These are phyloP conservation scores for Trichophyton verrucosum DNA, from an alignment of 2,329 filamentous ascomycete genomes.

Conservation along the genomic window DNA sequence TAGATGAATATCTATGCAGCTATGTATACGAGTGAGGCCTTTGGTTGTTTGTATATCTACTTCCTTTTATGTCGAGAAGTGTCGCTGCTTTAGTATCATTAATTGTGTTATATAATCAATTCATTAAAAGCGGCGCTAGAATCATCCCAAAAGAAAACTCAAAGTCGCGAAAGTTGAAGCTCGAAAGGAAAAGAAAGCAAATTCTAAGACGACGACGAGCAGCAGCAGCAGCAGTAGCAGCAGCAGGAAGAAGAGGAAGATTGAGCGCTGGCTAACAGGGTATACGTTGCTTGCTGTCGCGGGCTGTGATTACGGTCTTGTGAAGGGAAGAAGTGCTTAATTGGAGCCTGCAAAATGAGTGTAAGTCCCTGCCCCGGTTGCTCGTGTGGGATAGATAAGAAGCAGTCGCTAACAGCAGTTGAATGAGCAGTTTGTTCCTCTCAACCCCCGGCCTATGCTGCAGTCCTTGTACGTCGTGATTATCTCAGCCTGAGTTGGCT, in stretches of 20 bases:
- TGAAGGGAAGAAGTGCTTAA: not conserved
- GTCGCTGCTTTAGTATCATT: not conserved
- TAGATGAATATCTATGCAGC: not conserved
- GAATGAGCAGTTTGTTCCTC: constrained; percentile 58
- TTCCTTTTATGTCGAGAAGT: not conserved
- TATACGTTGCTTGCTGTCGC: not conserved
- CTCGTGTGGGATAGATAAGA: not conserved
- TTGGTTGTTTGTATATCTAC: not conserved
- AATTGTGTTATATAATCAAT: not conserved
- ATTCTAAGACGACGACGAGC: not conserved
- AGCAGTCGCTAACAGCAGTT: not conserved
- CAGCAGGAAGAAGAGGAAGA: not conserved
- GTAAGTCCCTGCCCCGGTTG: not conserved
- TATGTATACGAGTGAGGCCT: not conserved
- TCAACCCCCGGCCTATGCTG: constrained; percentile 95
- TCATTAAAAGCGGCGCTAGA: not conserved
- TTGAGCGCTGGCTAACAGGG: not conserved
- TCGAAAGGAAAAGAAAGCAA: not conserved
- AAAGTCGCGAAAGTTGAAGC: constrained; percentile 2
- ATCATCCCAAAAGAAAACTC: not conserved
- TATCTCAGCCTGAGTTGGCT: constrained; percentile 1
- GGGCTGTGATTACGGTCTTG: not conserved
- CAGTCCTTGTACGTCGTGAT: constrained; percentile 66
- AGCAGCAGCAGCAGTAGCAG: too few relatives aligned
- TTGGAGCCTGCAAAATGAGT: not conserved